Evolutionary conservation across 352 stramenopile genomes (phyloP).

Genomic region (Elongisporangium undulatum): DNA sequence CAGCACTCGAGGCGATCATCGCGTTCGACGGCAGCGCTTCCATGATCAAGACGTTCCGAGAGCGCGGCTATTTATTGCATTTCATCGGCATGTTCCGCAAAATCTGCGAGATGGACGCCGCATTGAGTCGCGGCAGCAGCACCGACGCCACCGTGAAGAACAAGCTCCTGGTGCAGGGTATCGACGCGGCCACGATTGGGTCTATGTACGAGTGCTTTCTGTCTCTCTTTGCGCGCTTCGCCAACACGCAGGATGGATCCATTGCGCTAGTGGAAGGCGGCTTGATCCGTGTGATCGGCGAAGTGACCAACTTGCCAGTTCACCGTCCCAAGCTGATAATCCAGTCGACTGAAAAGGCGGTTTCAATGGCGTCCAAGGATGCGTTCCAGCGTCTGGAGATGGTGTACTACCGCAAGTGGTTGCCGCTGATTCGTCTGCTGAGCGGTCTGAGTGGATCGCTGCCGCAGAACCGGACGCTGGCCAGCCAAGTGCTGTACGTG

Average conservation of each 20-base stretch:
- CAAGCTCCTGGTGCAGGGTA: slow-evolving; percentile 32
- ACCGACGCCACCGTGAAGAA: slow-evolving; percentile 33
- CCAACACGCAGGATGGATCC: slow-evolving; percentile 54
- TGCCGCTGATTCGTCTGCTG: slow-evolving; percentile 61
- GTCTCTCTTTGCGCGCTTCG: slow-evolving; percentile 69
- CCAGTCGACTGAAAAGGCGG: slow-evolving; percentile 22
- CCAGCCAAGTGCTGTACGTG: slow-evolving; percentile 49
- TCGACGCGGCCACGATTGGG: slow-evolving; percentile 65
- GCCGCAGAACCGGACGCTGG: slow-evolving; percentile 64
- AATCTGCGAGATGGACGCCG: slow-evolving; percentile 63
- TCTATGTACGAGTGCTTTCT: slow-evolving; percentile 83
- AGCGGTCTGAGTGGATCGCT: slow-evolving; percentile 55
- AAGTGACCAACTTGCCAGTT: slow-evolving; percentile 55
- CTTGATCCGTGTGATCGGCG: slow-evolving; percentile 57
- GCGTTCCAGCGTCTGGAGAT: slow-evolving; percentile 55
- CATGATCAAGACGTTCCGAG: slow-evolving; percentile 54
- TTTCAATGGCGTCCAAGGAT: slow-evolving; percentile 25
- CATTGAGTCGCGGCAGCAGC: slow-evolving; percentile 38
- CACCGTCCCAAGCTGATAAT: slow-evolving; percentile 61
- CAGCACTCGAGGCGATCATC: slow-evolving; percentile 62
- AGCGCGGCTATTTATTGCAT: slow-evolving; percentile 75
- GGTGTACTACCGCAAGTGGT: slow-evolving; percentile 76
- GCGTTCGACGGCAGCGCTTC: slow-evolving; percentile 41
- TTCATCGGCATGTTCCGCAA: slow-evolving; percentile 78
- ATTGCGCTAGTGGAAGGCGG: slow-evolving; percentile 67